Evolutionary conservation across 768 basidiomycete genomes (phyloP).

Genomic region (Mycena pura): DNA sequence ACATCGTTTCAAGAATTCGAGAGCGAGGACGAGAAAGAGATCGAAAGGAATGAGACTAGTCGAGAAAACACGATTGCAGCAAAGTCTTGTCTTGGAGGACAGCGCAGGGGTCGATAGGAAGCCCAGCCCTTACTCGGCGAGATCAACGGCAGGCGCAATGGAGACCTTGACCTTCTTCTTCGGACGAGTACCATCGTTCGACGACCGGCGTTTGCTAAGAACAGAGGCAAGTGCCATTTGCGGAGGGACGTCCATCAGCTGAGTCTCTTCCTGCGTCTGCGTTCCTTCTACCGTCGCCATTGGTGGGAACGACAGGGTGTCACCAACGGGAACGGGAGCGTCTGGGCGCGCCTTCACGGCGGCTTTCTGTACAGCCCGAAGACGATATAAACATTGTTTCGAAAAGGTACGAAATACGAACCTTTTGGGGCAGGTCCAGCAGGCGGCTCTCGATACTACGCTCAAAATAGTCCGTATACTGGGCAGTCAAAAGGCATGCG

Average conservation of each 20-base stretch:
- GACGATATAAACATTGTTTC: not conserved
- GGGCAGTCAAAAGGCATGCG: slow-evolving; percentile 47
- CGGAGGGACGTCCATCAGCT: slow-evolving; percentile 29
- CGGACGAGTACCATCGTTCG: slow-evolving; percentile 36
- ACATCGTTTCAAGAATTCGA: not conserved
- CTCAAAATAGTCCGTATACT: slow-evolving; percentile 74
- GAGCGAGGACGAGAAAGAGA: not conserved
- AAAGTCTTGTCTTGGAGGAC: not conserved
- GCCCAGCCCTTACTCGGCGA: slow-evolving; percentile 62
- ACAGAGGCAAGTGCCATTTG: slow-evolving; percentile 28
- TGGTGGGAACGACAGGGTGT: slow-evolving; percentile 6
- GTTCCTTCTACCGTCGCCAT: slow-evolving; percentile 23
- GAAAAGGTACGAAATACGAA: slow-evolving; percentile 36
- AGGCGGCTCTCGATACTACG: slow-evolving; percentile 63
- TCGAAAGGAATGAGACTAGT: not conserved
- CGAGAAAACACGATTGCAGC: slow-evolving; percentile 2
- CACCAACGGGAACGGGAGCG: slow-evolving; percentile 1
- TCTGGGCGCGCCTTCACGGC: slow-evolving; percentile 19
- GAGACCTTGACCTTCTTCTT: slow-evolving; percentile 78
- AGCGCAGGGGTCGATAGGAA: not conserved
- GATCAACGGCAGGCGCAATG: slow-evolving; percentile 69
- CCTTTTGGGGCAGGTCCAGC: slow-evolving; percentile 65
- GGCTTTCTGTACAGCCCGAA: slow-evolving; percentile 26
- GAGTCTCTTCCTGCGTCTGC: slow-evolving; percentile 51
- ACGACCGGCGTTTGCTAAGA: slow-evolving; percentile 29